Evolutionary conservation across 1,284 basidiomycete genomes (phyloP).

Genomic region (Ceratorhiza oryzae-sativae): DNA sequence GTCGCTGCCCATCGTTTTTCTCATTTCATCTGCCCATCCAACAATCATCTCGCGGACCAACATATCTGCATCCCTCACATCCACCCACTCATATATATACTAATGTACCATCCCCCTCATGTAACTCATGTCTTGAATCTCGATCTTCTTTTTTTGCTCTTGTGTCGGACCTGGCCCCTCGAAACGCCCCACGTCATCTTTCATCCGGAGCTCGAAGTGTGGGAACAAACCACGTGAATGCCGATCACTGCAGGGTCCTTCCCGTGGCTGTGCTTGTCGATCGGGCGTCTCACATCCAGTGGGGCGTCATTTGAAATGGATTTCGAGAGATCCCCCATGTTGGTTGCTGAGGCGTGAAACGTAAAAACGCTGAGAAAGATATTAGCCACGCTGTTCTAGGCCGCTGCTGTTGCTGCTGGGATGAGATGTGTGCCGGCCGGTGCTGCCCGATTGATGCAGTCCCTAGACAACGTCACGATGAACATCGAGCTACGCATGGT

Average conservation of each 20-base stretch:
- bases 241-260: neutral
- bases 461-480: neutral
- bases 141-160: neutral
- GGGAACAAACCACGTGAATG: conserved; percentile 4
- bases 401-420: neutral
- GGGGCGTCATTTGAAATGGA: neutral
- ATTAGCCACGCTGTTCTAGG: neutral
- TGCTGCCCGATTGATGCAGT: neutral
- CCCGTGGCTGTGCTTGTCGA: neutral
- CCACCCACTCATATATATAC: conserved; percentile 3
- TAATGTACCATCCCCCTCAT: conserved; percentile 9
- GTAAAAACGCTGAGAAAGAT: neutral
- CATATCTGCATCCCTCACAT: neutral
- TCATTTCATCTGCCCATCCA: neutral
- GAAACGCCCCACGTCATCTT: conserved; percentile 19
- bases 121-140: conserved; percentile 7
- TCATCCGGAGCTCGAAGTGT: conserved; percentile 3
- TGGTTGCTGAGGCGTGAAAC: conserved; percentile 16
- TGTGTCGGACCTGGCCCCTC: neutral
- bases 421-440: neutral
- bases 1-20: conserved; percentile 3
- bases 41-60: conserved; percentile 20
- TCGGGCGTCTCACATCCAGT: neutral
- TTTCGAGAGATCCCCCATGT: neutral
- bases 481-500: neutral